These are phyloP conservation scores for Cystofilobasidium macerans DNA, from an alignment of 768 basidiomycete species.

Conservation along the genomic window DNA sequence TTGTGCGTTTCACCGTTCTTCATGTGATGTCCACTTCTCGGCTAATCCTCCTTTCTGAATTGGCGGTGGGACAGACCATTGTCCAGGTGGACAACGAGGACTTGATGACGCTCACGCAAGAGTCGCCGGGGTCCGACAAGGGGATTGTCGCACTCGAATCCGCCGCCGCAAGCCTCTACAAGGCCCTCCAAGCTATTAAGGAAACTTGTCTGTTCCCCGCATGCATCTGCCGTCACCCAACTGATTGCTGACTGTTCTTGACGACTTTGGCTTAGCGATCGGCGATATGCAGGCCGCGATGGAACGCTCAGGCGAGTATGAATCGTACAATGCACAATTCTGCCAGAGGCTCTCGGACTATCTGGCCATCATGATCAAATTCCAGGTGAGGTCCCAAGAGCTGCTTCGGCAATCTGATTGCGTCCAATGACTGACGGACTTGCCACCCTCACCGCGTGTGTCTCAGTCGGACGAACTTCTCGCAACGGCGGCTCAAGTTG, in stretches of 20 bases:
- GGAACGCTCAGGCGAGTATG: constrained; percentile 82
- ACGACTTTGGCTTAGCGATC: constrained; percentile 22
- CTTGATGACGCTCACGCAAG: constrained; percentile 68
- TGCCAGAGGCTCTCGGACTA: constrained; percentile 85
- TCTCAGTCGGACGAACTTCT: constrained; percentile 62
- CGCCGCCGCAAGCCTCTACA: constrained; percentile 81
- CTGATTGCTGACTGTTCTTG: background rate
- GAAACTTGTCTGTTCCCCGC: constrained; percentile 46
- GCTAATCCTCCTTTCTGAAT: background rate
- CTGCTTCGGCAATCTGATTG: background rate
- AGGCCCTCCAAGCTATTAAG: constrained; percentile 76
- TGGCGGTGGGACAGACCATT: constrained; percentile 63
- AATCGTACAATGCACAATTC: constrained; percentile 79
- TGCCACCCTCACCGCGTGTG: constrained; percentile 26
- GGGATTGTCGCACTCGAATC: constrained; percentile 70
- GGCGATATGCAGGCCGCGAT: constrained; percentile 94
- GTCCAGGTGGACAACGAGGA: constrained; percentile 78
- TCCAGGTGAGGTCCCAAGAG: constrained; percentile 11
- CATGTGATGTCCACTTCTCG: too few species aligned
- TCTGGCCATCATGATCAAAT: constrained; percentile 79
- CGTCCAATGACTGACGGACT: background rate
- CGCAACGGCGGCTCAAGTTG: constrained; percentile 36
- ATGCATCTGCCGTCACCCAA: too few species aligned
- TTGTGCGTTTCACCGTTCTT: constrained; percentile 46
- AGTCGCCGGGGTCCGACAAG: constrained; percentile 66